Evolutionary conservation across 306 rosid species (phyloP), one percentile per base, ranked within the genome.

Genomic region (Ziziphus jujuba): DNA sequence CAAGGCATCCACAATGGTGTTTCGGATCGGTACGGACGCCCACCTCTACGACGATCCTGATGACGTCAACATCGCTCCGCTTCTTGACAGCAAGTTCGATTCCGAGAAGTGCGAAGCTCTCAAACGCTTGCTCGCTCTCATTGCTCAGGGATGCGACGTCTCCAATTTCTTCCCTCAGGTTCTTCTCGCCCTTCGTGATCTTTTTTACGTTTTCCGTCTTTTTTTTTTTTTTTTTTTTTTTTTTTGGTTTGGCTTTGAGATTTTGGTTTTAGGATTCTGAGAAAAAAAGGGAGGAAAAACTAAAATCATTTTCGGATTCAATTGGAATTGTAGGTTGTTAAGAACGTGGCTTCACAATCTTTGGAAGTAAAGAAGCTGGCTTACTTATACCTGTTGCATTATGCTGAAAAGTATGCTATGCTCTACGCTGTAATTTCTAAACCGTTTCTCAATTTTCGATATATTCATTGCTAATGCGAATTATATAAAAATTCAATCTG

Each of bases 1-100:
- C 78, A 90, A 90, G 74, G 99, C 97, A n/a, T 95, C 97, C 17
- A 85, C 99, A 55, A 75, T 86, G 70, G 91, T 95, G 78, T 87
- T 88, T 79, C 90, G 97, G 72, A 90, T 95, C 87, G 97, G 99
- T 16, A 88, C 99, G n/a, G 99, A 95, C 70, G 97, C 99, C 3
- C 97, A 90, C 77, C 97, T 95, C 71, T 95, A 95, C 91, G 97
- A 95, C 80, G 99, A 95, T 24, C 99, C 99, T 24, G 96, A 90
- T 5, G 96, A 95, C 25, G 99, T 84, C 52, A 90, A 63, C 79
- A 95, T 95, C 65, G 87, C 85, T 34, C 85, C 92, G 21, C 84
- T 90, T 23, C 92, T 95, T 63, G 97, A 93, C 65, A 90, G 97
- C 84, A 90, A 75, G 78, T 95, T 90, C 86, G 99, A 90, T 73